Conservation (phyloP, 192 early-diverging fungal genomes). For the Coemansia umbellata region DNA sequence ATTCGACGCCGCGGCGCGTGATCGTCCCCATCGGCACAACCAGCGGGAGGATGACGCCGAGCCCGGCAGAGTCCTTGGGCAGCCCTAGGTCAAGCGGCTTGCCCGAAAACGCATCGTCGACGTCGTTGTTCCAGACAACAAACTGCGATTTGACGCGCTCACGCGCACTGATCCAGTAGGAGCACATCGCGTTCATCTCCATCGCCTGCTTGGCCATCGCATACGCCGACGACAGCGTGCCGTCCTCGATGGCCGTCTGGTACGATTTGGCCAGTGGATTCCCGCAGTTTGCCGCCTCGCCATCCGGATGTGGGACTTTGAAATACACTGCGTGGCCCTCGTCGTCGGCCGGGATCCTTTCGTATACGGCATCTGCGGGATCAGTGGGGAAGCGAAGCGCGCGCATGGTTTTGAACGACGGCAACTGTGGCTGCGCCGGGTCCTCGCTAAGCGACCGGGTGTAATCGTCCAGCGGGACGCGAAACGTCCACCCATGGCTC, state of each 20-base stretch:
- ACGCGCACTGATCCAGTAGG: slow-evolving; percentile 90
- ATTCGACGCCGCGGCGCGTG: slow-evolving; percentile 89
- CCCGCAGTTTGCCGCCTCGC: slow-evolving; percentile 71
- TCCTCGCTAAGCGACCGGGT: slow-evolving; percentile 10
- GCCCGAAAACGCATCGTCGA: slow-evolving; percentile 37
- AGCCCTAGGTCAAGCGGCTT: slow-evolving; percentile 26
- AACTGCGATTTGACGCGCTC: slow-evolving; percentile 80
- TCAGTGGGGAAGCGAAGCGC: slow-evolving; percentile 34
- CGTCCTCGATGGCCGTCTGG: slow-evolving; percentile 72
- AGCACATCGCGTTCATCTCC: slow-evolving; percentile 68
- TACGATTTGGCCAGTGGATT: slow-evolving; percentile 87
- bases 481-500: slow-evolving; percentile 78
- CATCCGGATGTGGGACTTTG: slow-evolving; percentile 83
- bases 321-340: slow-evolving; percentile 49
- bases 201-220: slow-evolving; percentile 73
- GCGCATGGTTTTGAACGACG: slow-evolving; percentile 34
- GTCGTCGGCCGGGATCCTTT: slow-evolving; percentile 31
- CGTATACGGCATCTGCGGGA: slow-evolving; percentile 49
- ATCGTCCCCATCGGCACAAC: slow-evolving; percentile 92
- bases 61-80: not conserved
- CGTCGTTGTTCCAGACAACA: slow-evolving; percentile 67
- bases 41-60: slow-evolving; percentile 85
- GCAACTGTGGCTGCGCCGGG: slow-evolving; percentile 4
- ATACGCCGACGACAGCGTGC: slow-evolving; percentile 69
- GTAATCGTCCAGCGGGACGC: slow-evolving; percentile 54